Evolutionary conservation across 345 rosid genomes (phyloP).

Genomic region (Clausena lansium): DNA sequence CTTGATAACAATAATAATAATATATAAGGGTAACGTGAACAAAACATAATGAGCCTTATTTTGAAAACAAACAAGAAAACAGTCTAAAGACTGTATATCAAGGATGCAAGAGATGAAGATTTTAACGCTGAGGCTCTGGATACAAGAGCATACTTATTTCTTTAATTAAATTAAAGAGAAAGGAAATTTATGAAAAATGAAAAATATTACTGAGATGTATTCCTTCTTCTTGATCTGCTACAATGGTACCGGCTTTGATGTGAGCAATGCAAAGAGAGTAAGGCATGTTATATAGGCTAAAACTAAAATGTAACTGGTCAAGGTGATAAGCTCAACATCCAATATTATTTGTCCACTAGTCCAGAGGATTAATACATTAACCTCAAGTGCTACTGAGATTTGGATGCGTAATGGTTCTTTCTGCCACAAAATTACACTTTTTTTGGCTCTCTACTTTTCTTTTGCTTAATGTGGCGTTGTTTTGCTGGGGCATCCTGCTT

Average conservation of each 20-base stretch:
- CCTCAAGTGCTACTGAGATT: neutral
- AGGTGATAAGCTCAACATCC: neutral
- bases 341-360: neutral
- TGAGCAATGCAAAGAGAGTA: neutral
- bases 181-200: no score
- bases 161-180: no score
- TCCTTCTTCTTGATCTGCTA: neutral
- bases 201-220: neutral
- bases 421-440: neutral
- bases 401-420: neutral
- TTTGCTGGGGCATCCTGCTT: neutral
- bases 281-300: neutral
- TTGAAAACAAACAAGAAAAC: no score
- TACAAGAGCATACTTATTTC: no score
- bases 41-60: no score
- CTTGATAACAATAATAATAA: no score
- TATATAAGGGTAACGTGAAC: no score
- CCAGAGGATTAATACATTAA: neutral
- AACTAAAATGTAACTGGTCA: neutral
- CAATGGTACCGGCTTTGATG: neutral
- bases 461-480: neutral
- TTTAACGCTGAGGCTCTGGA: no score
- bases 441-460: neutral
- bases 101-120: no score
- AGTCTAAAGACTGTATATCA: no score